These are phyloP conservation scores for Sonneratia caseolaris DNA, from an alignment of 345 rosid genomes.

Conservation along the genomic window DNA sequence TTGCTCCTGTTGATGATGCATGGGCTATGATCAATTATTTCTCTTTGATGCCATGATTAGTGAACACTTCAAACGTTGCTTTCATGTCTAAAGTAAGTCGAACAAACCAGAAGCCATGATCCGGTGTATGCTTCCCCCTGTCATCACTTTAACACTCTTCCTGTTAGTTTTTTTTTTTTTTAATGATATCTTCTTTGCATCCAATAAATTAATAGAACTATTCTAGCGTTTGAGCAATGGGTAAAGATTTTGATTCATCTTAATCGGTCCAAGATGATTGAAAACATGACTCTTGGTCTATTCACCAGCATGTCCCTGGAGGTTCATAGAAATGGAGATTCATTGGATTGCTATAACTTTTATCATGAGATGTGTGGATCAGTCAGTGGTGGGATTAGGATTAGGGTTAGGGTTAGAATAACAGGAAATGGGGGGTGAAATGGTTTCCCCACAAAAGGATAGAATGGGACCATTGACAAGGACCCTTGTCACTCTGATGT, in stretches of 20 bases:
- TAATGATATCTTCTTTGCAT: background rate
- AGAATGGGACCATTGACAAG: constrained; percentile 7
- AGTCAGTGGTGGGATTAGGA: background rate
- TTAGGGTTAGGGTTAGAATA: background rate
- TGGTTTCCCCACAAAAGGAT: constrained; percentile 7
- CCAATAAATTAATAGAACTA: background rate
- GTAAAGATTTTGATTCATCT: no score
- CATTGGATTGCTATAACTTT: background rate
- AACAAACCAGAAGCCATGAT: background rate
- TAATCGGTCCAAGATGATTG: no score
- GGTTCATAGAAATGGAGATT: background rate
- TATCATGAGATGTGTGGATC: background rate
- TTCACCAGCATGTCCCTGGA: background rate
- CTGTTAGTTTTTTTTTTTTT: background rate
- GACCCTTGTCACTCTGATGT: constrained; percentile 7
- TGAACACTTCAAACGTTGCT: constrained; percentile 5
- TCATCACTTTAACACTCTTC: background rate
- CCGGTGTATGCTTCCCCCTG: background rate
- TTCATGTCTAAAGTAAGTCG: constrained; percentile 7
- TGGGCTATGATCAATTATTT: background rate
- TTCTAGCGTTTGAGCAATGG: no score
- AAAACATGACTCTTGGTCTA: no score
- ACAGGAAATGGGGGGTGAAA: constrained; percentile 4
- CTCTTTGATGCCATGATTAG: background rate
- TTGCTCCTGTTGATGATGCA: background rate